Conservation (phyloP, 2,329 filamentous ascomycete genomes). For the Fusarium abutilonis region DNA sequence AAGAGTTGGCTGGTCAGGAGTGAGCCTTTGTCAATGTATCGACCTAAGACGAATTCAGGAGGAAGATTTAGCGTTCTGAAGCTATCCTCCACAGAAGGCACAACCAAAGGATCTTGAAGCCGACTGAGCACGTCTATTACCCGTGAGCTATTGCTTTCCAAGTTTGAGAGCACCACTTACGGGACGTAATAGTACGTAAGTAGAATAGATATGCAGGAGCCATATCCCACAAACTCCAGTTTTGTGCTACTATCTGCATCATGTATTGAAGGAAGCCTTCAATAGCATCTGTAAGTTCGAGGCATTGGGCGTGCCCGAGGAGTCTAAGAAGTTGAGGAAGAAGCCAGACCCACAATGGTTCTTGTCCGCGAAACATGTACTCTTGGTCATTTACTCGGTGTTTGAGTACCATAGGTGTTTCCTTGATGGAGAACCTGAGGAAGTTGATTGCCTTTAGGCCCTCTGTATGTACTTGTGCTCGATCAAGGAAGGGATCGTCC, state of each 20-base stretch:
- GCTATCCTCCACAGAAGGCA: conserved; percentile 44
- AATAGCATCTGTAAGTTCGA: conserved; percentile 61
- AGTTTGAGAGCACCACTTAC: conserved; percentile 50
- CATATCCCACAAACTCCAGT: conserved; percentile 60
- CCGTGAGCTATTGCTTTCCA: conserved; percentile 1
- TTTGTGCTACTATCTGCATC: conserved; percentile 56
- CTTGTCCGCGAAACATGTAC: conserved; percentile 63
- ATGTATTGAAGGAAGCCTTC: conserved; percentile 62
- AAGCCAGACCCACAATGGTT: conserved; percentile 73
- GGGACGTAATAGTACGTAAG: conserved; percentile 58
- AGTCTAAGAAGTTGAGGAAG: conserved; percentile 67
- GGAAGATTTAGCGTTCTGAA: conserved; percentile 52
- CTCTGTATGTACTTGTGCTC: conserved; percentile 65
- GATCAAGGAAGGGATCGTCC: conserved; percentile 74
- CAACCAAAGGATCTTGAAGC: conserved; percentile 48
- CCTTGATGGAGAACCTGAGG: conserved; percentile 76
- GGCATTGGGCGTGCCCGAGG: conserved; percentile 62
- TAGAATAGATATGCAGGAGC: conserved; percentile 58
- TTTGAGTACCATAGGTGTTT: conserved; percentile 75
- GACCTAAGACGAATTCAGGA: conserved; percentile 50
- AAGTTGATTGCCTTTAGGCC: conserved; percentile 80
- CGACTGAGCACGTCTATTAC: conserved; percentile 48
- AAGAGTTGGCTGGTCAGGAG: conserved; percentile 45
- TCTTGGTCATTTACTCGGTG: conserved; percentile 53
- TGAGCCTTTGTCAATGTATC: conserved; percentile 47